Conservation (phyloP, 768 basidiomycete species). For the Neoboletus brunneissimus region DNA sequence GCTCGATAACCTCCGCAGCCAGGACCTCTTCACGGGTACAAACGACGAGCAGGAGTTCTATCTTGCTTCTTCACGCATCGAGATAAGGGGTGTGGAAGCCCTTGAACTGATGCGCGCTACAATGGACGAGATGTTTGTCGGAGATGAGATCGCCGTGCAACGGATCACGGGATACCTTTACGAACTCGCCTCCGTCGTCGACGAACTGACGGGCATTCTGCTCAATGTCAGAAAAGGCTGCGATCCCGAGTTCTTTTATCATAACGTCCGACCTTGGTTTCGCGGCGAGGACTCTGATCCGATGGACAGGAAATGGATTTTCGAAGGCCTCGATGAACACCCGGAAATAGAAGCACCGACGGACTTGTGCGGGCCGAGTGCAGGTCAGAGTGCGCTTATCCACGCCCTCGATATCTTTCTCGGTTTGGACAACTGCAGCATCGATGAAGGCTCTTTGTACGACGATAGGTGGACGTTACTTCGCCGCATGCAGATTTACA, state of each 20-base stretch:
- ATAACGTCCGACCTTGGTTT: constrained; percentile 77
- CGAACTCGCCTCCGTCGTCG: constrained; percentile 61
- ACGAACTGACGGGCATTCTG: constrained; percentile 59
- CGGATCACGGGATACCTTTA: constrained; percentile 65
- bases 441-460: constrained; percentile 6
- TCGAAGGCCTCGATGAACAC: constrained; percentile 55
- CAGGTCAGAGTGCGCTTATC: constrained; percentile 78
- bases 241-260: constrained; percentile 70
- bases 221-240: constrained; percentile 65
- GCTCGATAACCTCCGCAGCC: constrained; percentile 58
- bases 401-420: constrained; percentile 73
- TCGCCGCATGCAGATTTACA: constrained; percentile 73
- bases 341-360: constrained; percentile 41
- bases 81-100: constrained; percentile 79
- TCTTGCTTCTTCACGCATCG: constrained; percentile 80
- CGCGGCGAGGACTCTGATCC: constrained; percentile 61
- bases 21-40: constrained; percentile 74
- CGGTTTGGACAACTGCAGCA: constrained; percentile 52
- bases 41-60: constrained; percentile 86
- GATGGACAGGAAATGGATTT: constrained; percentile 47
- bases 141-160: constrained; percentile 58
- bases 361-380: constrained; percentile 74
- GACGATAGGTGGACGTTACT: constrained; percentile 46
- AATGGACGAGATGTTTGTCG: constrained; percentile 87
- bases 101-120: constrained; percentile 82